These are phyloP conservation scores for Neoscytalidium dimidiatum DNA, from an alignment of 2,329 filamentous ascomycete species.

Conservation along the genomic window DNA sequence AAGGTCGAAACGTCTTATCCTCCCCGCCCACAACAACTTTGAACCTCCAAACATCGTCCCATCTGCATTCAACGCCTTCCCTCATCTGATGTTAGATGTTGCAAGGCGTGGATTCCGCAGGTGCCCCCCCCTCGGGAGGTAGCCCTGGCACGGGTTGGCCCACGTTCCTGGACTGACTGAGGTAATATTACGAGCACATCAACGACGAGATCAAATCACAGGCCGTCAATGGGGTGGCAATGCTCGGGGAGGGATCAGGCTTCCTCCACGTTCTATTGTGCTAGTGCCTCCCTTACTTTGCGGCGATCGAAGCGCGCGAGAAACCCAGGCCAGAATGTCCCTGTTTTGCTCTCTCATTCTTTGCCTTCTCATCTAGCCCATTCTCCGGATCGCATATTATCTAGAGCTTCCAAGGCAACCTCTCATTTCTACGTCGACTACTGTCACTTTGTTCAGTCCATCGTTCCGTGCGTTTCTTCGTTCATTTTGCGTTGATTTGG, in stretches of 20 bases:
- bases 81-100: neutral
- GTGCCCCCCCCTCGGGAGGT: neutral
- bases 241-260: neutral
- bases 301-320: constrained; percentile 5
- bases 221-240: neutral
- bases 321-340: constrained; percentile 1
- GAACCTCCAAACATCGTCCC: neutral
- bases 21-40: neutral
- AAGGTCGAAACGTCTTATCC: neutral
- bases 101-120: neutral
- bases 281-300: constrained; percentile 2
- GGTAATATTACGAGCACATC: neutral
- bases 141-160: neutral
- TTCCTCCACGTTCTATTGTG: neutral
- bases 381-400: neutral
- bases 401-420: neutral
- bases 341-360: constrained; percentile 12
- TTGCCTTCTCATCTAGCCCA: neutral
- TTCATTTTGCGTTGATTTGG: neutral
- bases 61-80: neutral
- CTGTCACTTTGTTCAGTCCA: neutral
- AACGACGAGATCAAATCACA: neutral
- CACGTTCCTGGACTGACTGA: neutral
- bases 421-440: neutral
- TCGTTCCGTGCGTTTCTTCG: neutral